These are phyloP conservation scores for Aspergillus nanangensis DNA, from an alignment of 495 filamentous ascomycete species.

Conservation along the genomic window DNA sequence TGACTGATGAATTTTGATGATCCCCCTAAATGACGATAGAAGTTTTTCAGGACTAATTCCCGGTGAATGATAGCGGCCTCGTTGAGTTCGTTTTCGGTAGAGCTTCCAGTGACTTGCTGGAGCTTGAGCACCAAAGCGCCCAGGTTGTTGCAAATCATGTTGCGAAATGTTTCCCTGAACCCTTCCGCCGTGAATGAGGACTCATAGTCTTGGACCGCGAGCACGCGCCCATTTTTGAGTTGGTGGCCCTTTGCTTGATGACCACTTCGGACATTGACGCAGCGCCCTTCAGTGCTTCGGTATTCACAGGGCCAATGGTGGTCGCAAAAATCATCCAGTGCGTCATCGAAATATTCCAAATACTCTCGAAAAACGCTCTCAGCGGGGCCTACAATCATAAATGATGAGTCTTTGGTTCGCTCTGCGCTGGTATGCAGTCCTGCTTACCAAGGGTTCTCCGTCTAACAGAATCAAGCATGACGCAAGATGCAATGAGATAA, in stretches of 20 bases:
- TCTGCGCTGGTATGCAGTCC: too few species aligned
- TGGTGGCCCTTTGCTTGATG: neutral
- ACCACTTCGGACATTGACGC: neutral
- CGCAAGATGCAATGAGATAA: neutral
- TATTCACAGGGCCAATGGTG: slow-evolving; percentile 2
- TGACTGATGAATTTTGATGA: slow-evolving; percentile 17
- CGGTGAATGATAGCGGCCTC: neutral
- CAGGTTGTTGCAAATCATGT: neutral
- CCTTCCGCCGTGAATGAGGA: neutral
- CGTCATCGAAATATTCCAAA: neutral
- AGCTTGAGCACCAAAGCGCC: neutral
- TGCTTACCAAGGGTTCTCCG: neutral
- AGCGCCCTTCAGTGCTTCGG: neutral
- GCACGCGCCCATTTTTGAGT: neutral
- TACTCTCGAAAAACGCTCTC: slow-evolving; percentile 1
- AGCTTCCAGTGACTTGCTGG: neutral
- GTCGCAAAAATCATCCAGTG: slow-evolving; percentile 2
- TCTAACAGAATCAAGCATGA: neutral
- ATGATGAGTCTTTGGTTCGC: too few species aligned
- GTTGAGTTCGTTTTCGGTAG: neutral
- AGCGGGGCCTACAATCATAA: neutral
- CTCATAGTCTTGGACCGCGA: neutral
- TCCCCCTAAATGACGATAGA: slow-evolving; percentile 9
- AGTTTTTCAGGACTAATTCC: slow-evolving; percentile 30
- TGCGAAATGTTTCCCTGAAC: neutral